These are phyloP conservation scores for Aspergillus costaricaensis DNA, from an alignment of 2,329 filamentous ascomycete genomes.

Conservation along the genomic window DNA sequence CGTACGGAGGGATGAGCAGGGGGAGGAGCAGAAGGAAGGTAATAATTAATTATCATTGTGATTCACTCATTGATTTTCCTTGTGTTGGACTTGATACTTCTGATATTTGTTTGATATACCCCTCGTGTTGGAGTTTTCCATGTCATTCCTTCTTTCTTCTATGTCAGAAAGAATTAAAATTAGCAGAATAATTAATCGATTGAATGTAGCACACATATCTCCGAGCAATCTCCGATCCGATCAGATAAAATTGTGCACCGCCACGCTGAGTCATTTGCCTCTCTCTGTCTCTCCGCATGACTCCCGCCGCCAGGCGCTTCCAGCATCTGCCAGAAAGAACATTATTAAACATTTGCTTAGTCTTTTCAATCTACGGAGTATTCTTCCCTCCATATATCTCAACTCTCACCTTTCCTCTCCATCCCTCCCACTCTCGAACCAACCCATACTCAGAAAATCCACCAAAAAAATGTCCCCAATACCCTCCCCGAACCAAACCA, in stretches of 20 bases:
- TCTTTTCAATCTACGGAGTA: background rate
- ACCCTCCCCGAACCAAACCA: constrained; percentile 20
- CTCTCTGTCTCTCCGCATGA: constrained; percentile 25
- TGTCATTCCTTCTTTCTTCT: background rate
- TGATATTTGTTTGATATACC: constrained; percentile 18
- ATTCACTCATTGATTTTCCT: no score
- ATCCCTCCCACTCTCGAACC: background rate
- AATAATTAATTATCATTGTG: background rate
- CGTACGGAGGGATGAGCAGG: background rate
- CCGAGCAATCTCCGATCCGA: constrained; percentile 14
- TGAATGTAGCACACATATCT: constrained; percentile 6
- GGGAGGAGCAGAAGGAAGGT: background rate
- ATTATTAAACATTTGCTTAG: background rate
- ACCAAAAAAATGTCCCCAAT: background rate
- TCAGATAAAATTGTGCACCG: constrained; percentile 19
- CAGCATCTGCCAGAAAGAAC: constrained; percentile 14
- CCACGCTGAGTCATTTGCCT: constrained; percentile 18
- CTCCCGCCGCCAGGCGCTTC: constrained; percentile 10
- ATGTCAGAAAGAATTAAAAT: background rate
- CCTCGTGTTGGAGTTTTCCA: constrained; percentile 13
- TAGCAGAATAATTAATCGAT: no score
- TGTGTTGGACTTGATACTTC: background rate
- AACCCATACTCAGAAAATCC: background rate
- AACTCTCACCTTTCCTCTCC: background rate
- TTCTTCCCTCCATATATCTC: background rate